Base-by-base conservation (phyloP, 2,329 filamentous ascomycete genomes). In the Pseudocercospora fijiensis region DNA sequence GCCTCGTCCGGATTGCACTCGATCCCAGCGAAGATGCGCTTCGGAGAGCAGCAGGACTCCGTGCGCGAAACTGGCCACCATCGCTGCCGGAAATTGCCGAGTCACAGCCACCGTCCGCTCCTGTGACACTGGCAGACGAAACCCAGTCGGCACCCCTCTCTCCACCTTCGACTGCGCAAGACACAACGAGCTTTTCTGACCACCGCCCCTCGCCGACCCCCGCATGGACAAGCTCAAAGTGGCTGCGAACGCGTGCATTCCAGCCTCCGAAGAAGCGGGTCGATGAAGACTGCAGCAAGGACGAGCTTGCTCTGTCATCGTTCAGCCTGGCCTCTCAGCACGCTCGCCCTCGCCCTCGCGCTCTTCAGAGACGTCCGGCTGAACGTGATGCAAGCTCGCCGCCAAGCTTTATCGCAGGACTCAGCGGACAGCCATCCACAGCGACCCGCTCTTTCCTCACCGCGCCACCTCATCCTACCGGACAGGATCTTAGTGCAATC, bases 141-240 rank as follows among this genome's bases (percentile, higher is more conserved):
- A 65, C 64, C 11, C 64, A 70, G 22, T 5, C 55, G 7, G 20
- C 56, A 2, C 49, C 37, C 11, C 45, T 28, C 9, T 56, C 49
- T 13, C 20, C 55, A 16, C 30, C 22, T 11, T 45, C 45, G 16
- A 52, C 59, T 22, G 56, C 59, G 8, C 52, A 61, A 26, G 58
- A 62, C 6, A 58, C 62, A 8, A 30, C 56, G 13, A 59, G 45
- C 56, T 57, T 65, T 10, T 68, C 66, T 5, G 66, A 70, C 18
- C 65, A 59, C 22, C 66, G 68, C 20, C 64, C 68, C 3, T 67
- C 68, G 11, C 68, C 68, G 4, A 70, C 68, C 4, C 65, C 68
- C n/a, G 68, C 67, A 13, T 70, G 68, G 68, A 70, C 68, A 27
- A 70, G 68, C 41, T 64, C 65, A 5, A 70, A 65, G 60, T 70